Conservation (phyloP, 768 basidiomycete species). For the Auricularia heimuer region DNA sequence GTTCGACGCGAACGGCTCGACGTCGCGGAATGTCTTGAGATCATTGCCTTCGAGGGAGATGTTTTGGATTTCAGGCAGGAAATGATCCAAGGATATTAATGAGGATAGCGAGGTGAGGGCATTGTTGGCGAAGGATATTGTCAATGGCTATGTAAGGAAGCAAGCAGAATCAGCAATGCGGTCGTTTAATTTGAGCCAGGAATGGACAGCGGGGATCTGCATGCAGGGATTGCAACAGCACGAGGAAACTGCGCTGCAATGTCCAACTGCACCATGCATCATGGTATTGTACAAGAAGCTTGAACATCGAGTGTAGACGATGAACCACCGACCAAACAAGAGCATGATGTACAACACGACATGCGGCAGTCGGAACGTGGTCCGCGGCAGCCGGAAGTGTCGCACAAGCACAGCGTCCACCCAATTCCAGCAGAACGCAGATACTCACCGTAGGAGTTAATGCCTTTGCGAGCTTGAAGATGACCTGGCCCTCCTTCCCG, state of each 20-base stretch:
- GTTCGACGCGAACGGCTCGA: constrained; percentile 51
- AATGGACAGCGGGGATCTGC: constrained; percentile 51
- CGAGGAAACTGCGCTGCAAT: no score
- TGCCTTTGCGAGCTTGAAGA: constrained; percentile 79
- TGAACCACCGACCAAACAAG: no score
- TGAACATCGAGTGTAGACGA: no score
- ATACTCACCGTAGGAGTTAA: constrained; percentile 22
- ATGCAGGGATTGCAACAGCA: no score
- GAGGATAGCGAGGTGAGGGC: constrained; percentile 51
- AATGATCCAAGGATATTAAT: constrained; percentile 54
- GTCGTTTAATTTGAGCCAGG: constrained; percentile 4
- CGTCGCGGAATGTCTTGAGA: constrained; percentile 57
- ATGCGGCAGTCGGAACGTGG: no score
- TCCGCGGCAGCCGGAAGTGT: no score
- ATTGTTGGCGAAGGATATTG: constrained; percentile 78
- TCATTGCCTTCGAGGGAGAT: constrained; percentile 74
- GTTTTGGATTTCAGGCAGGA: constrained; percentile 70
- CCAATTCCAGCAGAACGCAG: no score
- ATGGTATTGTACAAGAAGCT: no score
- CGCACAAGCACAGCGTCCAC: no score
- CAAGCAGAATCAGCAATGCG: constrained; percentile 33
- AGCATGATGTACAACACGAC: no score
- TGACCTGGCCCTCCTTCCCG: constrained; percentile 60
- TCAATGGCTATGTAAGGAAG: constrained; percentile 31
- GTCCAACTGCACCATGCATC: no score